Evolutionary conservation across 495 filamentous ascomycete species (phyloP).

Genomic region (Lophiostoma macrostomum): DNA sequence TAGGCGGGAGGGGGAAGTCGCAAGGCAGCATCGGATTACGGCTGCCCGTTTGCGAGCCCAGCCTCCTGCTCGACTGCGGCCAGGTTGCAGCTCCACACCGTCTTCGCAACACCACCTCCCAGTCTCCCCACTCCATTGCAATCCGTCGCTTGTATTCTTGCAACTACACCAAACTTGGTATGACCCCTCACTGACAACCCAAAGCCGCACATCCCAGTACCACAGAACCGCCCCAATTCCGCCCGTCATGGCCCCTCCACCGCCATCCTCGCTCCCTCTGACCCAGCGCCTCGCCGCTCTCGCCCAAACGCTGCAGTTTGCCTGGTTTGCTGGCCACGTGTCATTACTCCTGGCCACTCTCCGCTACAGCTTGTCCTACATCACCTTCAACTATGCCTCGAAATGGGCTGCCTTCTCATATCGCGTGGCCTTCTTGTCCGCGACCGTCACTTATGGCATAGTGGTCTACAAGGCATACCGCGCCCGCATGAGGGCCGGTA

Average conservation of each 20-base stretch:
- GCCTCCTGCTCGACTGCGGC: slow-evolving; percentile 16
- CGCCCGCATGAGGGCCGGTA: slow-evolving; percentile 60
- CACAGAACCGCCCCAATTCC: slow-evolving; percentile 14
- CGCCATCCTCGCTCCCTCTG: slow-evolving; percentile 66
- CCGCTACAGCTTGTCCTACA: slow-evolving; percentile 76
- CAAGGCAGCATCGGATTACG: slow-evolving; percentile 22
- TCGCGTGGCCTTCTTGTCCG: slow-evolving; percentile 82
- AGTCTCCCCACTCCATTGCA: not conserved
- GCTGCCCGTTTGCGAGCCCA: slow-evolving; percentile 23
- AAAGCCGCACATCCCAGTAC: slow-evolving; percentile 9
- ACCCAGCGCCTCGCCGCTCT: slow-evolving; percentile 69
- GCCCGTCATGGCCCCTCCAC: slow-evolving; percentile 72
- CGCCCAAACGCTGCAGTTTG: slow-evolving; percentile 82
- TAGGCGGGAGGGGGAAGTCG: too few relatives aligned
- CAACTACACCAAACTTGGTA: not conserved
- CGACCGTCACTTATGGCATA: slow-evolving; percentile 91
- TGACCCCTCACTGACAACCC: slow-evolving; percentile 8
- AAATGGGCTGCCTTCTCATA: slow-evolving; percentile 75
- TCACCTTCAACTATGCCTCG: slow-evolving; percentile 77
- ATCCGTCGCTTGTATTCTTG: too few relatives aligned
- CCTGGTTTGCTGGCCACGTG: slow-evolving; percentile 90
- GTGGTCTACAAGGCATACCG: slow-evolving; percentile 98
- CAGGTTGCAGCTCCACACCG: slow-evolving; percentile 13
- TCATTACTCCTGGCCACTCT: slow-evolving; percentile 76
- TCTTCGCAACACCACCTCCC: too few relatives aligned